Base-by-base conservation (phyloP, 2,329 filamentous ascomycete genomes). In the Pseudodiploospora longispora region DNA sequence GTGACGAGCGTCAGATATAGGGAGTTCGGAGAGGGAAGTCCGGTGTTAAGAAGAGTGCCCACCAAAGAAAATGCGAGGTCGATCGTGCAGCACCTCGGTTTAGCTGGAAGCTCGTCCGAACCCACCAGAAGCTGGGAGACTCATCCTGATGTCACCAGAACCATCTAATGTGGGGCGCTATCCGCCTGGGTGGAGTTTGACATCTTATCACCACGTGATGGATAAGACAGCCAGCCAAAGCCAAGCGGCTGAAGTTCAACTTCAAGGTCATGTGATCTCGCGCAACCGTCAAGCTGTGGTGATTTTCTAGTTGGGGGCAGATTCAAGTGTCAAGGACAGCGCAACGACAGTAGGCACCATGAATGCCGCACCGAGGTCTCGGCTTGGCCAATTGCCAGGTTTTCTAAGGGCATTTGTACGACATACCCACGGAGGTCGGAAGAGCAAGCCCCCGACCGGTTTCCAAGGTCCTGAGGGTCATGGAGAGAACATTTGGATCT, bases 401-500 rank as follows among this genome's bases (percentile, higher is more conserved):
- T 55, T 70, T 40, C 56, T 68, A 34, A 59, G 64, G 52, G 63
- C 63, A 50, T 69, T 63, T 52, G 54, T 70, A 50, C 71, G 72
- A 46, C 59, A 67, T 46, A 64, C 55, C 28, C 58, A 62, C 41
- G 55, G 53, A 10, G 49, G 48, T 28, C 48, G 51, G 42, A 46
- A 51, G 36, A 53, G 54, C 46, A 46, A 48, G 32, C 42, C 51
- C n/a, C 47, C 49, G 32, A 53, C 50, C 30, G 56, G 51, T n/a
- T 59, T 55, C 30, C 47, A 55, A 33, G 51, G 48, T 7, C 57
- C 63, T 12, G 56, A 64, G 35, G 66, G 65, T 47, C 75, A 77
- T 47, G 76, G 76, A 55, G 74, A 80, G 65, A 68, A 72, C 55
- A 75, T 81, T 55, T 81, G 70, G 69, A 60, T 80, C 42, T 77